Conservation (phyloP, 495 filamentous ascomycete species). For the Lophiostoma macrostomum region DNA sequence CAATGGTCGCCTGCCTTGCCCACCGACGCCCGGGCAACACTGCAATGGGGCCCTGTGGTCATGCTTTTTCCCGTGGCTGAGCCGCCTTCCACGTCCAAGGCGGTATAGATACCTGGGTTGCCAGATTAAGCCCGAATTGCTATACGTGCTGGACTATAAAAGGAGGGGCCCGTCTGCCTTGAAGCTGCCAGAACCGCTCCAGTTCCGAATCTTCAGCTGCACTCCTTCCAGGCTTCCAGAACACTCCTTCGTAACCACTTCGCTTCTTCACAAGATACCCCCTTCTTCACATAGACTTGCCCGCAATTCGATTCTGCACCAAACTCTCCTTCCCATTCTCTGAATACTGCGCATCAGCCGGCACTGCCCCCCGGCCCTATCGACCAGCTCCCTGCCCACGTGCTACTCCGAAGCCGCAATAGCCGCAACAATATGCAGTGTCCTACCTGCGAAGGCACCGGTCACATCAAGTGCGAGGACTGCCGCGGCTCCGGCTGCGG, state of each 20-base stretch:
- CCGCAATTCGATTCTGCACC: background rate
- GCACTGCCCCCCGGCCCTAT: background rate
- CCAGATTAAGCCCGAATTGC: background rate
- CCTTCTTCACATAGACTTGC: background rate
- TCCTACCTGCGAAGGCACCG: constrained; percentile 21
- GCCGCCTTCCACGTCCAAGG: constrained; percentile 12
- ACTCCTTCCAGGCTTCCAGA: background rate
- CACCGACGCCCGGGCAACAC: background rate
- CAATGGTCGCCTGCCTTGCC: background rate
- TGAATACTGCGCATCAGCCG: background rate
- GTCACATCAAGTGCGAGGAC: constrained; percentile 22
- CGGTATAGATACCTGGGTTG: background rate
- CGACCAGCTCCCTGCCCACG: background rate
- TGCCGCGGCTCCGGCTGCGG: constrained; percentile 11
- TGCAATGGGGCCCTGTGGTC: background rate
- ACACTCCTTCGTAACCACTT: background rate
- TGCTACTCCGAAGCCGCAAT: background rate
- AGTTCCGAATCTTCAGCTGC: background rate
- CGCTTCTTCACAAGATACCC: background rate
- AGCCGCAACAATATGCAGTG: constrained; percentile 15
- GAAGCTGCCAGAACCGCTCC: too few species aligned
- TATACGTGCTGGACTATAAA: background rate
- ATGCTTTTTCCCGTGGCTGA: constrained; percentile 24
- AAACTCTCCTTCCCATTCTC: background rate
- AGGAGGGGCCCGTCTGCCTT: background rate